Evolutionary conservation across 805 yeast species (phyloP), one percentile per base, ranked within the genome.

Genomic region (Myxozyma neotropica): DNA sequence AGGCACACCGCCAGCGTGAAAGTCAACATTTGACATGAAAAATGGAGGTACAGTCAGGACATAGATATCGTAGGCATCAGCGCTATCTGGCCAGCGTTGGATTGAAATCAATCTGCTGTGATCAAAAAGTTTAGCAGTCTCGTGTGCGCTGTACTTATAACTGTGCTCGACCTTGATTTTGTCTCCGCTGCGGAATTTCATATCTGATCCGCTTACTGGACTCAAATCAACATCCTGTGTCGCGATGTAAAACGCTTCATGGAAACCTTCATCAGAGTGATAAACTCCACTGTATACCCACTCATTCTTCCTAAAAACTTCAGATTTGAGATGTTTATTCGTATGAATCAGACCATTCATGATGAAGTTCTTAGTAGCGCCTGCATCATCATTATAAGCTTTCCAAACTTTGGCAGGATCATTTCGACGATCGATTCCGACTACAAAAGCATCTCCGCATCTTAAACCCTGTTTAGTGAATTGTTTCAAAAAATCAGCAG

Each of bases 391-490:
- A 51, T 66, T 65, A 50, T 66, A 66, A 6, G 68, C 68, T 21
- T 27, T 46, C 42, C 43, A 50, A 5, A 66, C 58, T 15, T 29
- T 47, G 12, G 57, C 54, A 17, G 64, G 61, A 17, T 63, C 52
- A 31, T 65, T 65, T 3, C 68, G 62, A 15, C 58, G 50, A 47
- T 66, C 68, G 36, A 66, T 62, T 15, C 66, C 67, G 8, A 66
- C 46, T 6, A 66, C 39, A 39, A 65, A 45, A 38, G 51, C 31
- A 38, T 66, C 68, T 12, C 57, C 63, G 2, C 49, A 46, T 4
- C 19, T 33, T 10, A 59, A 47, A 4, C 58, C 54, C 35, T 48
- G 53, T 17, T 31, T 26, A 5, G 48, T 39, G 33, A 65, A 65
- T 12, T 38, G 23, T 13, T 23, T 26, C 17, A 66, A 24, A 36